Conservation (phyloP, 805 yeast species). For the Lachancea lanzarotensis region DNA sequence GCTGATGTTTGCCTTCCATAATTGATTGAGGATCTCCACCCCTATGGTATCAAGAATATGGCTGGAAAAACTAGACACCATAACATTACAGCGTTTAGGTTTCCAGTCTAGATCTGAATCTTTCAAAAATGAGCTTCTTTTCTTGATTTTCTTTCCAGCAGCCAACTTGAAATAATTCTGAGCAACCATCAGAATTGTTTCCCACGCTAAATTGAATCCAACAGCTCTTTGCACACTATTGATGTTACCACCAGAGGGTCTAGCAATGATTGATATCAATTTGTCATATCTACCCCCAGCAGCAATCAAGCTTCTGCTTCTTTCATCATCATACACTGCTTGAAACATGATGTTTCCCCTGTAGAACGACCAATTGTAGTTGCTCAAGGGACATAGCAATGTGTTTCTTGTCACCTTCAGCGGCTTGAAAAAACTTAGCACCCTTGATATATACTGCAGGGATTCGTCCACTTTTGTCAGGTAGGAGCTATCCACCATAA, state of each 20-base stretch:
- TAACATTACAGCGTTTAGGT: constrained; percentile 69
- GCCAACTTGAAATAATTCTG: constrained; percentile 39
- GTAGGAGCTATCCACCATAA: constrained; percentile 70
- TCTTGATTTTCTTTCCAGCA: constrained; percentile 27
- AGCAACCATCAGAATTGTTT: constrained; percentile 49
- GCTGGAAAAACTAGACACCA: constrained; percentile 63
- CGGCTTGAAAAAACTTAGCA: constrained; percentile 45
- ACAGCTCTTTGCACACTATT: constrained; percentile 53
- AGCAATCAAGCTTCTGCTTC: constrained; percentile 49
- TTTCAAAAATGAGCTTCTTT: constrained; percentile 33
- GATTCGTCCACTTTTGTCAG: constrained; percentile 56
- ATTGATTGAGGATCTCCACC: constrained; percentile 49
- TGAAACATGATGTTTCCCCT: constrained; percentile 83
- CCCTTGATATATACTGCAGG: constrained; percentile 52
- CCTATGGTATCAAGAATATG: constrained; percentile 53
- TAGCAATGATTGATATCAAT: constrained; percentile 59
- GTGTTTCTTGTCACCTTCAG: constrained; percentile 56
- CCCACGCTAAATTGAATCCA: constrained; percentile 81
- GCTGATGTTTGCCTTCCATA: constrained; percentile 76
- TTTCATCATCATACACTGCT: constrained; percentile 59
- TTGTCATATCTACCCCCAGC: constrained; percentile 94
- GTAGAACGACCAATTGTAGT: constrained; percentile 76
- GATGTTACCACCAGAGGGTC: constrained; percentile 38
- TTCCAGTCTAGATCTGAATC: constrained; percentile 41
- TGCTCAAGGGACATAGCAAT: constrained; percentile 72